Base-by-base conservation (phyloP, 768 basidiomycete genomes). In the Auricularia sp. region DNA sequence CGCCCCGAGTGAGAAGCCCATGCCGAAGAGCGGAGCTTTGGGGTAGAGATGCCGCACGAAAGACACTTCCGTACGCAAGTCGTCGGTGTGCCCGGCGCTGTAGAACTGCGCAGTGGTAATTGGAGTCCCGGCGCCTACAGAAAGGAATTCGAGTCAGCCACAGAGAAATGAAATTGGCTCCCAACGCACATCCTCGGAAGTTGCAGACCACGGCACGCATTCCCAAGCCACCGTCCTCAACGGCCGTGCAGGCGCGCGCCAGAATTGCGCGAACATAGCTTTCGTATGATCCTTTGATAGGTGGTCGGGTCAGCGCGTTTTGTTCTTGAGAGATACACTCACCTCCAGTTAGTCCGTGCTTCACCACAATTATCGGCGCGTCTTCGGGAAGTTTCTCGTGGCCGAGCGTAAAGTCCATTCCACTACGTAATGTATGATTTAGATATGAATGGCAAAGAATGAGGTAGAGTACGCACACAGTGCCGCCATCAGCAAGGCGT, bases 1-100 rank as follows among this genome's bases (percentile, higher is more conserved):
- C 53, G 94, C 90, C 53, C 96, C 97, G 43, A 99, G 83, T 3
- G 93, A 97, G 78, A 96, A 98, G 6, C 95, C 93, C 10, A 97
- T 75, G 14, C 91, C 96, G 18, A 96, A 75, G 43, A 98, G 77
- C 3, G 88, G 90, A 0, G 96, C 92, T 8, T 80, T 76, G 2
- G 96, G 95, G 69, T 87, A 95, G 66, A 74, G 72, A 60, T 83
- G 74, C 2, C 86, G 80, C 63, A 98, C 83, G 75, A 90, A 88
- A 68, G 88, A 79, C 61, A 97, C 72, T 1, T 91, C 90, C 66
- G 85, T 84, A 34, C 93, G 86, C 42, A 94, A 79, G 76, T 99
- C 96, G 68, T 94, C 87, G 8, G 95, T 98, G 67, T 91, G 84
- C 36, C 88, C 91, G 18, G 92, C 92, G 60, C 90, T 92, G 75